phyloP scores from a whole-genome alignment of 345 rosid species.

The Acer saccharum region DNA sequence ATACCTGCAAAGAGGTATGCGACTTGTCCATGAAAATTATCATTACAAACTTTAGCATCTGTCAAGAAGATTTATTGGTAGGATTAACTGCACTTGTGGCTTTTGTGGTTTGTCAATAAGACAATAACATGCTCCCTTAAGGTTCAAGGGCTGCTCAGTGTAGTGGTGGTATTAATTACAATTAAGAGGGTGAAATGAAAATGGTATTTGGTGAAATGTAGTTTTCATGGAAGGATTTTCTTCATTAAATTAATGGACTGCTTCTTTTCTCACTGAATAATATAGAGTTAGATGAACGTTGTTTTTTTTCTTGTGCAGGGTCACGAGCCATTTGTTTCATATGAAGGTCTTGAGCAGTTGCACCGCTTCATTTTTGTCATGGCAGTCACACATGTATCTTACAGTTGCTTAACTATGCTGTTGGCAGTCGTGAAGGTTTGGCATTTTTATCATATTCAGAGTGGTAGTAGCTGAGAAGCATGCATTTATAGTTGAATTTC shows the following conservation, averaged over 20 bases:
- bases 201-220: not conserved
- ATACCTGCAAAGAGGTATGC: constrained; percentile 77
- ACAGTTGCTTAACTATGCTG: constrained; percentile 96
- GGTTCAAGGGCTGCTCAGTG: not conserved
- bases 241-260: not conserved
- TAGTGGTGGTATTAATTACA: not conserved
- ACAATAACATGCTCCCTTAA: not conserved
- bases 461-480: constrained; percentile 11
- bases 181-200: not conserved
- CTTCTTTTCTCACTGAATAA: constrained; percentile 7
- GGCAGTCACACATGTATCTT: constrained; percentile 92
- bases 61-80: not conserved
- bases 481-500: constrained; percentile 3
- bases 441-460: not conserved
- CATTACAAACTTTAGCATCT: not conserved
- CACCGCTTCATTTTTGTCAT: constrained; percentile 98
- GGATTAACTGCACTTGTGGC: not conserved
- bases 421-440: constrained; percentile 90
- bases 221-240: not conserved
- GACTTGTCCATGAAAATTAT: constrained; percentile 11
- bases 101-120: not conserved
- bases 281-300: constrained; percentile 7
- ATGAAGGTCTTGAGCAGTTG: constrained; percentile 88
- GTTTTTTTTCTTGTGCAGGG: constrained; percentile 50
- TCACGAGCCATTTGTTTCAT: constrained; percentile 87